Percentiles rank a stretch among this genome's conserved stretches.
phyloP scores from a whole-genome alignment of 2,329 filamentous ascomycete genomes.

The Coniella vitis region DNA sequence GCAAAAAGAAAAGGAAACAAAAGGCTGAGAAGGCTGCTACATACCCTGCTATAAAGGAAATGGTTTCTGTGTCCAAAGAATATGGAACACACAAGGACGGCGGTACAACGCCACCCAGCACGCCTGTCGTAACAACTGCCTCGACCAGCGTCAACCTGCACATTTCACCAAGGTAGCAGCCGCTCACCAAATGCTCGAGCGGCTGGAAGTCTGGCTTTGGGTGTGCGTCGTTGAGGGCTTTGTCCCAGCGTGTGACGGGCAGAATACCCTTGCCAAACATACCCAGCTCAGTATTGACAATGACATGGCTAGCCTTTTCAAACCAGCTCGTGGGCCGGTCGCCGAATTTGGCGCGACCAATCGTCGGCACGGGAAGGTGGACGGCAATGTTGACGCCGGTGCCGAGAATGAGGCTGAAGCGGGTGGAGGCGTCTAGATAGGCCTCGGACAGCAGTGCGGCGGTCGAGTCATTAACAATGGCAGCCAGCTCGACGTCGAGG shows the following conservation, averaged over 20 bases:
- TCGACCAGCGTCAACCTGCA: conserved; percentile 52
- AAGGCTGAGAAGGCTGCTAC: conserved; percentile 18
- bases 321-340: conserved; percentile 49
- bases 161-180: conserved; percentile 61
- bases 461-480: conserved; percentile 61
- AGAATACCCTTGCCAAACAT: conserved; percentile 58
- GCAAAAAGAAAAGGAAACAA: background rate
- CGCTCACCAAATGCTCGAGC: conserved; percentile 55
- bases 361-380: conserved; percentile 52
- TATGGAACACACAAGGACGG: conserved; percentile 45
- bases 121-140: conserved; percentile 45
- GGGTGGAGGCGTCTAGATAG: conserved; percentile 50
- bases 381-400: conserved; percentile 62
- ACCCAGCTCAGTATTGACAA: conserved; percentile 60
- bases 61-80: conserved; percentile 53
- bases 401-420: conserved; percentile 59
- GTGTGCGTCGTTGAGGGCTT: conserved; percentile 43
- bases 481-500: conserved; percentile 49
- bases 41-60: conserved; percentile 52
- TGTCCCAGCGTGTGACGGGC: conserved; percentile 56
- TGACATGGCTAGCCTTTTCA: conserved; percentile 51
- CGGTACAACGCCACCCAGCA: conserved; percentile 52
- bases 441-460: conserved; percentile 60
- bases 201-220: conserved; percentile 54
- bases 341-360: conserved; percentile 51